Evolutionary conservation across 352 stramenopile species (phyloP).

Genomic region (Globisporangium radiosum): DNA sequence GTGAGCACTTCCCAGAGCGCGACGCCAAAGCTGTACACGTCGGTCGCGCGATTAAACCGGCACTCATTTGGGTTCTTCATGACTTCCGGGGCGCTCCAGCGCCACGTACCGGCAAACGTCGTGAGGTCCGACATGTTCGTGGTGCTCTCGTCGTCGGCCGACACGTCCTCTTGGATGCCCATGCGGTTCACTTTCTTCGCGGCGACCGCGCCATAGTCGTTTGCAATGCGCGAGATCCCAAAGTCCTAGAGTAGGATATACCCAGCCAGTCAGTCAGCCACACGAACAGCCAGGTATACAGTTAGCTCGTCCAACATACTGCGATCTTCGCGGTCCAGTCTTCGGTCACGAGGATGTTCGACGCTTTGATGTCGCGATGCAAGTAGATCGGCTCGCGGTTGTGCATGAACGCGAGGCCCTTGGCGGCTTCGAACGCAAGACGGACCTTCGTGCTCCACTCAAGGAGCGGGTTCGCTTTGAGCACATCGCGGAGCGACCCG

Average conservation of each 20-base stretch:
- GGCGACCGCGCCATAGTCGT: slow-evolving; percentile 33
- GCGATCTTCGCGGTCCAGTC: slow-evolving; percentile 72
- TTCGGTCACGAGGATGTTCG: slow-evolving; percentile 68
- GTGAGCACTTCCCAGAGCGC: slow-evolving; percentile 65
- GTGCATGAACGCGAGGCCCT: slow-evolving; percentile 76
- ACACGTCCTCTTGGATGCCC: slow-evolving; percentile 7
- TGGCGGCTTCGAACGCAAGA: slow-evolving; percentile 58
- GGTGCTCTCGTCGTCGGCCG: neutral
- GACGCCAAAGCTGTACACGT: slow-evolving; percentile 75
- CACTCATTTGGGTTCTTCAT: slow-evolving; percentile 64
- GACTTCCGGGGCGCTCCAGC: slow-evolving; percentile 68
- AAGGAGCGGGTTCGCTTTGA: slow-evolving; percentile 51
- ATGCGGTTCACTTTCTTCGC: slow-evolving; percentile 27
- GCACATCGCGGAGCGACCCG: slow-evolving; percentile 51
- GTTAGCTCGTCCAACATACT: slow-evolving; percentile 5
- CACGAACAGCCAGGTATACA: neutral
- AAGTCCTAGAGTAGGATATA: slow-evolving; percentile 29
- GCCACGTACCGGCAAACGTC: slow-evolving; percentile 68
- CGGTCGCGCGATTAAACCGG: slow-evolving; percentile 61
- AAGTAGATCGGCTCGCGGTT: slow-evolving; percentile 69
- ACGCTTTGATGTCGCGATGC: slow-evolving; percentile 67
- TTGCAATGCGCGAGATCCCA: slow-evolving; percentile 65
- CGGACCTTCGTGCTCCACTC: slow-evolving; percentile 66
- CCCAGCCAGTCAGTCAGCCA: neutral
- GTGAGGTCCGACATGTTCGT: slow-evolving; percentile 39